A percentile compares a stretch with the other conserved stretches of the same genome.
Evolutionary conservation across 2,329 filamentous ascomycete genomes (phyloP).

Genomic region (Cordyceps javanica): DNA sequence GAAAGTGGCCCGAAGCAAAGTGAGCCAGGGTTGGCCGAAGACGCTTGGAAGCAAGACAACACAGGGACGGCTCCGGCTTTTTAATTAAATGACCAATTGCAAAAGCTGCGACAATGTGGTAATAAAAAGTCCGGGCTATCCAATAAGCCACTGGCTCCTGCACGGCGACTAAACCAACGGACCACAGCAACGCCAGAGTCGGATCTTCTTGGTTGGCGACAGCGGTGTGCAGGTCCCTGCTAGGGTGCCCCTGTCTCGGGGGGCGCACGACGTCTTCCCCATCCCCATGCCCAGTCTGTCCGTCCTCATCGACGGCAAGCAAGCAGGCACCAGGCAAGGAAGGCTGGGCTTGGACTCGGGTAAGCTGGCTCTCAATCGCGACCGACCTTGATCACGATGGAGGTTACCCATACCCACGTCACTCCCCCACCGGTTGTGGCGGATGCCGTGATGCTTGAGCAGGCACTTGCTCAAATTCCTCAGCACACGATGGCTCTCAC

Average conservation of each 20-base stretch:
- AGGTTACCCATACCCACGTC: conserved; percentile 1
- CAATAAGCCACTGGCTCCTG: conserved; percentile 44
- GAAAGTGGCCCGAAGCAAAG: background rate
- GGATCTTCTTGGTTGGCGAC: conserved; percentile 10
- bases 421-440: conserved; percentile 2
- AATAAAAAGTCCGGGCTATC: conserved; percentile 38
- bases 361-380: conserved; percentile 3
- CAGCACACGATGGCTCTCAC: background rate
- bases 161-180: conserved; percentile 36
- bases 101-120: conserved; percentile 25
- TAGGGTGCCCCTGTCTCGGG: conserved; percentile 4
- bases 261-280: conserved; percentile 23
- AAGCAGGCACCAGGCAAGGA: background rate
- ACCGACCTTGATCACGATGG: conserved; percentile 11
- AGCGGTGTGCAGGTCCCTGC: conserved; percentile 14
- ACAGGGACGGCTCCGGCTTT: conserved; percentile 38
- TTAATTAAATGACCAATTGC: conserved; percentile 50
- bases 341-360: background rate
- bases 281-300: background rate
- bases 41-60: conserved; percentile 46
- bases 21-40: conserved; percentile 34
- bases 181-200: conserved; percentile 11
- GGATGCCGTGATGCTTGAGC: background rate
- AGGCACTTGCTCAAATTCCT: background rate
- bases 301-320: background rate